Conservation (phyloP, 2,329 filamentous ascomycete genomes). For the Stagonosporopsis cucurbitacearum region DNA sequence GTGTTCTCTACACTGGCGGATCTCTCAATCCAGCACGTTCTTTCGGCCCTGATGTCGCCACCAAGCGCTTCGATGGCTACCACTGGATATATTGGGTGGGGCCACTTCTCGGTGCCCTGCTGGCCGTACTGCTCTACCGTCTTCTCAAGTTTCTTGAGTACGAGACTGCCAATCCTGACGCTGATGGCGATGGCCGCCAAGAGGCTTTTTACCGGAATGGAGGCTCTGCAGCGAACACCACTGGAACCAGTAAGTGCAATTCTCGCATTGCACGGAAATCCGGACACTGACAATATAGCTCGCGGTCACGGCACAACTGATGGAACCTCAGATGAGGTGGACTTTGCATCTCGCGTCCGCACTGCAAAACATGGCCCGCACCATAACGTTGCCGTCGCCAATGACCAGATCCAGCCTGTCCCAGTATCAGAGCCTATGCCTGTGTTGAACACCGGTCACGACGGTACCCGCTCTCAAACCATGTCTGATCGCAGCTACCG, state of each 20-base stretch:
- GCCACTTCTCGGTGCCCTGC: slow-evolving; percentile 53
- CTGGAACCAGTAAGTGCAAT: slow-evolving; percentile 16
- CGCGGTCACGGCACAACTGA: slow-evolving; percentile 36
- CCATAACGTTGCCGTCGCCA: slow-evolving; percentile 7
- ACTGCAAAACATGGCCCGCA: slow-evolving; percentile 8
- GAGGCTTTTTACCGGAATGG: slow-evolving; percentile 39
- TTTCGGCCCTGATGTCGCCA: slow-evolving; percentile 56
- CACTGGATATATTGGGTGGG: slow-evolving; percentile 63
- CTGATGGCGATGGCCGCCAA: slow-evolving; percentile 54
- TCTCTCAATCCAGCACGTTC: slow-evolving; percentile 59
- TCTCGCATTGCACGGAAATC: not conserved
- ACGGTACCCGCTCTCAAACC: slow-evolving; percentile 37
- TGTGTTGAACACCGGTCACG: slow-evolving; percentile 31
- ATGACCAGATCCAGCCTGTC: not conserved
- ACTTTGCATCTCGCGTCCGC: slow-evolving; percentile 22
- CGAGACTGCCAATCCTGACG: slow-evolving; percentile 58
- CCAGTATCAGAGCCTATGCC: slow-evolving; percentile 18
- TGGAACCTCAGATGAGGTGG: slow-evolving; percentile 31
- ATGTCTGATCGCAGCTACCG: slow-evolving; percentile 33
- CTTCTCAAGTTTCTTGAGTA: slow-evolving; percentile 59
- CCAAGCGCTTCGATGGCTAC: slow-evolving; percentile 51
- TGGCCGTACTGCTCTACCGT: slow-evolving; percentile 58
- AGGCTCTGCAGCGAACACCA: slow-evolving; percentile 6
- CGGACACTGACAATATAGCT: slow-evolving; percentile 21
- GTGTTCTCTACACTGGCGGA: slow-evolving; percentile 56